Evolutionary conservation across 768 basidiomycete genomes (phyloP).

Genomic region (Pleurotus ostreatus): DNA sequence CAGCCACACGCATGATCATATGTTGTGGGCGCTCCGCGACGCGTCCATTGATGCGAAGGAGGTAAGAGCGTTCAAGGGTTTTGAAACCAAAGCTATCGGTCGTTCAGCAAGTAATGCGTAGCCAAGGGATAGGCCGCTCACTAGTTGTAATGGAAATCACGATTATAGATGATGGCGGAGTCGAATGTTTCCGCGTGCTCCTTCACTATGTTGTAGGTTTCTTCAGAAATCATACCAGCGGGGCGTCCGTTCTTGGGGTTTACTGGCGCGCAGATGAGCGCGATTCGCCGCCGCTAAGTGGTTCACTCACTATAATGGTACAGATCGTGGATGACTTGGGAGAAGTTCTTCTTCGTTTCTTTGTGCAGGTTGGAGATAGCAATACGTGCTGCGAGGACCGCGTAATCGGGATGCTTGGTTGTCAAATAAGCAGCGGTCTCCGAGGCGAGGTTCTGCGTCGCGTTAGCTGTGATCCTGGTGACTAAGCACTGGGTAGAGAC

Average conservation of each 20-base stretch:
- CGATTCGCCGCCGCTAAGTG: not conserved
- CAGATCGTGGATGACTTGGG: constrained; percentile 85
- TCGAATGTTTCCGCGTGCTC: constrained; percentile 81
- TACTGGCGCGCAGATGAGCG: constrained; percentile 32
- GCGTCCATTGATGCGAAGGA: constrained; percentile 89
- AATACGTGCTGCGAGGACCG: constrained; percentile 96
- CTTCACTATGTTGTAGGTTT: constrained; percentile 78
- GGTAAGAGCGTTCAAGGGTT: constrained; percentile 96
- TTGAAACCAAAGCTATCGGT: constrained; percentile 92
- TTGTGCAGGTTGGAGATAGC: constrained; percentile 99
- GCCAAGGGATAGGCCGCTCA: constrained; percentile 30
- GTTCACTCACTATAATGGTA: constrained; percentile 71
- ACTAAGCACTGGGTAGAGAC: not conserved
- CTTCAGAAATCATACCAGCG: constrained; percentile 88
- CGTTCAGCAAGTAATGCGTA: not conserved
- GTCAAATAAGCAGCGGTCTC: constrained; percentile 98
- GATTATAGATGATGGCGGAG: constrained; percentile 95
- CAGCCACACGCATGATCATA: constrained; percentile 99
- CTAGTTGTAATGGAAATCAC: constrained; percentile 98
- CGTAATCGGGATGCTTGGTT: constrained; percentile 97
- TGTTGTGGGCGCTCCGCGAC: constrained; percentile 98
- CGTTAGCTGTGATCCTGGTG: not conserved
- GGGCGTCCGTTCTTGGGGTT: constrained; percentile 92
- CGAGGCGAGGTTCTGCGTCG: constrained; percentile 81
- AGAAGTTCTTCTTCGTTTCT: constrained; percentile 97